Percentiles rank a stretch among this genome's conserved stretches.
These are phyloP conservation scores for Ascoidea asiatica DNA, from an alignment of 805 yeast species.

Conservation along the genomic window DNA sequence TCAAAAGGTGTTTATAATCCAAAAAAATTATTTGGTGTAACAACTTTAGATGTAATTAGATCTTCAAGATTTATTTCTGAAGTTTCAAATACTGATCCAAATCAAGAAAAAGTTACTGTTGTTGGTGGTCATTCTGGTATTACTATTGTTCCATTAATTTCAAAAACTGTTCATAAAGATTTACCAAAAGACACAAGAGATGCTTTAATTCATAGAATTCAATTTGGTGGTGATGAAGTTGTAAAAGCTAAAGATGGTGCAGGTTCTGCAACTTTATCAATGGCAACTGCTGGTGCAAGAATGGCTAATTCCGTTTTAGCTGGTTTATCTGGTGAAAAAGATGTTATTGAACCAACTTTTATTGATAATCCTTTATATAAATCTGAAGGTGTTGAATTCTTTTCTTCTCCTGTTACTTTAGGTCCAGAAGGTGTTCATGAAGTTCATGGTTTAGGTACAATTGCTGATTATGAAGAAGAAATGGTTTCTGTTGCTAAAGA, in stretches of 20 bases:
- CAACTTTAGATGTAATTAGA: constrained; percentile 68
- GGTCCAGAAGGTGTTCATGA: constrained; percentile 42
- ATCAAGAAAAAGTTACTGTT: constrained; percentile 38
- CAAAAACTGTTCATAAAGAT: constrained; percentile 25
- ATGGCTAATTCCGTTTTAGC: constrained; percentile 55
- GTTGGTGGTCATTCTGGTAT: constrained; percentile 82
- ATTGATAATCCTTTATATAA: constrained; percentile 5
- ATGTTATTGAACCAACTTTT: neutral
- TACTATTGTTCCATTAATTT: constrained; percentile 63
- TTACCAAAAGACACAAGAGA: constrained; percentile 25
- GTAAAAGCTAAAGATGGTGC: constrained; percentile 76
- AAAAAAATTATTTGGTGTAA: constrained; percentile 68
- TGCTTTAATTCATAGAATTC: constrained; percentile 54
- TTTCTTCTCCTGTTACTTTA: constrained; percentile 49
- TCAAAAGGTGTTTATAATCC: constrained; percentile 60
- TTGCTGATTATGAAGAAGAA: constrained; percentile 34
- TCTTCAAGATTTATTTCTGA: constrained; percentile 50
- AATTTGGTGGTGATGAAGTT: constrained; percentile 82
- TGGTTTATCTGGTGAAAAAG: constrained; percentile 27
- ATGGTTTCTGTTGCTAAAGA: constrained; percentile 38
- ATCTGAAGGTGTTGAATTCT: constrained; percentile 30
- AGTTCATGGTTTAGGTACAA: constrained; percentile 30
- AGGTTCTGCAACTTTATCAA: constrained; percentile 74
- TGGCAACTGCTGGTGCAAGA: constrained; percentile 77
- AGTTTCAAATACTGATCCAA: constrained; percentile 1